Evolutionary conservation across 1,284 basidiomycete species (phyloP), one percentile per base, ranked within the genome.

Genomic region (Cutaneotrichosporon arboriforme): DNA sequence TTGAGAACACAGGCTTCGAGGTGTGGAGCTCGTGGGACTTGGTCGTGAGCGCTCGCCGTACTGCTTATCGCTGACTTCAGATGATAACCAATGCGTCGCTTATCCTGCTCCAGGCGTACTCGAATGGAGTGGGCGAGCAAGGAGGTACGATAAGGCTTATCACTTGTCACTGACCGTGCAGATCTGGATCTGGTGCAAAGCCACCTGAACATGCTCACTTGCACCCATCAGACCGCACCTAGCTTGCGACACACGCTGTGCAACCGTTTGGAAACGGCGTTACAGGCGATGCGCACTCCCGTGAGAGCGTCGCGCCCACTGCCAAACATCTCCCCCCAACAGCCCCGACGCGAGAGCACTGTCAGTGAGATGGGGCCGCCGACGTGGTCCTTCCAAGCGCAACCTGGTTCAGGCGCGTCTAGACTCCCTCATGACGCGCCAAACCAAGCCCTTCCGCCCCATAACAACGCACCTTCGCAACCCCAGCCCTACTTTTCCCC

Each of bases 1-100:
- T 61, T 26, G 57, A 61, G 33, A 43, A 42, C 1, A 44, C 44
- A 2, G 57, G 55, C 5, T 61, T 61, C n/a, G 60, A 61, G 17
- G 57, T 61, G 34, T 61, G 60, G 60, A 57, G 54, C 23, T 52
- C 52, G 39, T 61, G 60, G 60, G 60, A 61, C 35, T 55, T 61
- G 5, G 59, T 61, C 5, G 55, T 57, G 38, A 50, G 55, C 36
- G 13, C 15, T 22, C 18, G 14, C 14, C 39, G 18, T 35, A 14
- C 18, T 12, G n/a, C n/a, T n/a, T 18, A 21, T 9, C 13, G 42
- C 36, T 46, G 22, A 51, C 22, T 13, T 15, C 39, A 54, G 49
- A 58, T 61, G 20, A 43, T 61, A 22, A 61, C 60, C 9, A 56
- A 57, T 17, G 57, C 57, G 20, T 59, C 57, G 15, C 45, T 59